phyloP scores from a whole-genome alignment of 371 early-diverging fungal species.

The Phascolomyces articulosus region DNA sequence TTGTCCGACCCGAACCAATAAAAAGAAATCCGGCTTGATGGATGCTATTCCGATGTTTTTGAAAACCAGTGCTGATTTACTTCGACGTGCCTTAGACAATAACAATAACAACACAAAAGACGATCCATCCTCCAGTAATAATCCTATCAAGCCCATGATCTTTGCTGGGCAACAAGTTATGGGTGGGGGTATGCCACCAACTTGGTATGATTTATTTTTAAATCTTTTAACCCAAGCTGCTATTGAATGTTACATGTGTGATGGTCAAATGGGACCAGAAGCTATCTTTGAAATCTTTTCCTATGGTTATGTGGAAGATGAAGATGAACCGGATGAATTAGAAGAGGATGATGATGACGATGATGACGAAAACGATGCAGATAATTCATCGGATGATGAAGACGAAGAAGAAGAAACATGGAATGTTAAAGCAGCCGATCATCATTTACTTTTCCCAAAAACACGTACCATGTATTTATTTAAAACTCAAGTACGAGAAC shows the following conservation, averaged over 20 bases:
- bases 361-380: conserved; percentile 21
- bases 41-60: conserved; percentile 46
- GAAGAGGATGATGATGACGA: conserved; percentile 31
- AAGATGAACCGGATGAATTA: conserved; percentile 40
- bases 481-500: conserved; percentile 47
- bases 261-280: conserved; percentile 53
- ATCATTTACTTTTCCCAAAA: conserved; percentile 52
- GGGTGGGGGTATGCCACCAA: conserved; percentile 59
- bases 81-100: conserved; percentile 18
- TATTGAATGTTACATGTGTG: conserved; percentile 64
- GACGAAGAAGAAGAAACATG: conserved; percentile 30
- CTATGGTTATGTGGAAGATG: conserved; percentile 62
- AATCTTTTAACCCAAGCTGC: conserved; percentile 66
- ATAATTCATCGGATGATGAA: conserved; percentile 20
- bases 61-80: conserved; percentile 39
- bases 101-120: not conserved
- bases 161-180: conserved; percentile 54
- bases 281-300: conserved; percentile 62
- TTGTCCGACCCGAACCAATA: conserved; percentile 17
- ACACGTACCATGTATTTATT: conserved; percentile 54
- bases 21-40: conserved; percentile 22
- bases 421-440: conserved; percentile 48
- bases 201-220: conserved; percentile 63
- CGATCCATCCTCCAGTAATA: conserved; percentile 7
- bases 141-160: conserved; percentile 34